Evolutionary conservation across 2,329 filamentous ascomycete species (phyloP).

Genomic region (Clarireedia hainanense): DNA sequence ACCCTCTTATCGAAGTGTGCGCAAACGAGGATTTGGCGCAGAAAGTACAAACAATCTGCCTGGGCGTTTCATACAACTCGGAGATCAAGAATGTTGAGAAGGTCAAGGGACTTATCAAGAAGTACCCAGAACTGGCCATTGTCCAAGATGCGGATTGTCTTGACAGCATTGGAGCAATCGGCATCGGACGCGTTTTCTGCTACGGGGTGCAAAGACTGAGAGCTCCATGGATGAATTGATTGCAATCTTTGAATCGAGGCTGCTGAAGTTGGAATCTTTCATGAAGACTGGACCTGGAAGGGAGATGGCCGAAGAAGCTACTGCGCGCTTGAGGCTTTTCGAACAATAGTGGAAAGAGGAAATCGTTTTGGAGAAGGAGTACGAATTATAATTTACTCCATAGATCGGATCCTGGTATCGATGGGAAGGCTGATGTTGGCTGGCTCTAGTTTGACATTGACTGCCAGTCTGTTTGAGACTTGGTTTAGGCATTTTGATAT

Average conservation of each 20-base stretch:
- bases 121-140: constrained; percentile 67
- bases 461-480: neutral
- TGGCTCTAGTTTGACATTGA: neutral
- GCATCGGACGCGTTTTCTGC: constrained; percentile 69
- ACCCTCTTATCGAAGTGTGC: constrained; percentile 48
- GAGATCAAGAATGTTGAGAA: constrained; percentile 58
- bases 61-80: constrained; percentile 68
- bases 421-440: too few relatives aligned
- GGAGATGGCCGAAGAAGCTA: constrained; percentile 43
- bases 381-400: neutral
- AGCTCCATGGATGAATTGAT: constrained; percentile 55
- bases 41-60: constrained; percentile 64
- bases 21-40: constrained; percentile 50
- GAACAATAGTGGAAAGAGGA: constrained; percentile 50
- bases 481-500: neutral
- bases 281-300: constrained; percentile 54
- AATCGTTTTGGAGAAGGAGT: neutral
- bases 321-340: constrained; percentile 42
- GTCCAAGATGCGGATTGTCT: constrained; percentile 90
- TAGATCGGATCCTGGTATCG: neutral
- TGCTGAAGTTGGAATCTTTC: constrained; percentile 46
- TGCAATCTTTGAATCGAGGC: constrained; percentile 67
- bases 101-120: constrained; percentile 52
- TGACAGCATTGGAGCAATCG: constrained; percentile 84
- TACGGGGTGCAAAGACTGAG: constrained; percentile 58